Conservation (phyloP, 208 protist genomes). For the Trypanosoma platydactyli region DNA sequence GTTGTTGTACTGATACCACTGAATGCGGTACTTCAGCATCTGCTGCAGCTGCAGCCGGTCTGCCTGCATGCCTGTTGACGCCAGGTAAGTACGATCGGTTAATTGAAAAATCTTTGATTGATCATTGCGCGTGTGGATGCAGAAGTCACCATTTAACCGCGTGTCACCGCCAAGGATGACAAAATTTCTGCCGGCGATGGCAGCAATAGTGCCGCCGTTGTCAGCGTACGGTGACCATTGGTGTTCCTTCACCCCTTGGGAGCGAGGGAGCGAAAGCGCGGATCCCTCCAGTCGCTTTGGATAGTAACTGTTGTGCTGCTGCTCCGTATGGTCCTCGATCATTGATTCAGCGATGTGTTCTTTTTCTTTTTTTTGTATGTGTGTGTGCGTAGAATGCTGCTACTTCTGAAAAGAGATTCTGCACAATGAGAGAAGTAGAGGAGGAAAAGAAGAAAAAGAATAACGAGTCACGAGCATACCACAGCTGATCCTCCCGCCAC, state of each 20-base stretch:
- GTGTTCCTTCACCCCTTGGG: slow-evolving; percentile 65
- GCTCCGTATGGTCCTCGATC: slow-evolving; percentile 84
- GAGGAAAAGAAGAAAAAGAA: background rate
- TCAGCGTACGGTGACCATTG: slow-evolving; percentile 93
- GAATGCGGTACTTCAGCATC: slow-evolving; percentile 89
- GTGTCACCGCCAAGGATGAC: slow-evolving; percentile 98
- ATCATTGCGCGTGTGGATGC: slow-evolving; percentile 94
- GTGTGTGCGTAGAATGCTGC: background rate
- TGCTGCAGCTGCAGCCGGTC: slow-evolving; percentile 97
- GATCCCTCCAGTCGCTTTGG: slow-evolving; percentile 70
- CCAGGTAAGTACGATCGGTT: slow-evolving; percentile 92
- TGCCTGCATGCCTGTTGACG: slow-evolving; percentile 96
- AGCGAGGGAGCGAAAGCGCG: slow-evolving; percentile 60
- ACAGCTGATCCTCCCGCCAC: background rate
- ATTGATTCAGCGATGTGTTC: slow-evolving; percentile 30
- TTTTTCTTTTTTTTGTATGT: slow-evolving; percentile 3
- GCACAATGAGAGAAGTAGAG: slow-evolving; percentile 10
- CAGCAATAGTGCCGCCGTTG: slow-evolving; percentile 95
- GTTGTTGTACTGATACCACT: slow-evolving; percentile 96
- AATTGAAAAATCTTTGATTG: slow-evolving; percentile 94
- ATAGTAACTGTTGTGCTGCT: slow-evolving; percentile 50
- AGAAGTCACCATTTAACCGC: slow-evolving; percentile 96
- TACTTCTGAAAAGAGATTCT: no score
- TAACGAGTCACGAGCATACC: background rate
- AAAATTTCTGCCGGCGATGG: slow-evolving; percentile 96